phyloP scores from a whole-genome alignment of 805 yeast genomes.

The Myxozyma mucilagina region DNA sequence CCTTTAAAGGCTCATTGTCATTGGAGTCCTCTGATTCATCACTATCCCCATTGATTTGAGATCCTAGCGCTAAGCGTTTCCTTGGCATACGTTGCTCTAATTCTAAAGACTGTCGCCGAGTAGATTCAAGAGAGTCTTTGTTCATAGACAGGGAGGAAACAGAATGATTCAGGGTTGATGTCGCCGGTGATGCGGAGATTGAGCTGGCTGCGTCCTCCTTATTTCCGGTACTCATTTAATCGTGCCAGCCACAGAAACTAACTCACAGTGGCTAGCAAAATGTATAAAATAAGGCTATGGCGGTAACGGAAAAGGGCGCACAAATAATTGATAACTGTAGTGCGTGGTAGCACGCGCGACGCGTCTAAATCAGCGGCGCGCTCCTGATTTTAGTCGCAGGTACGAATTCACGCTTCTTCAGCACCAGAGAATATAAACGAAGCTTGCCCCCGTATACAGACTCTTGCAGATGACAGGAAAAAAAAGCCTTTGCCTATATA shows the following conservation, averaged over 20 bases:
- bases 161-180: conserved; percentile 1
- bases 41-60: background rate
- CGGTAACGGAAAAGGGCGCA: background rate
- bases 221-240: background rate
- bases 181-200: conserved; percentile 2
- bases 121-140: conserved; percentile 11
- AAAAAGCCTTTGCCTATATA: too few species aligned
- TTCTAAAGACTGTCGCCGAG: conserved; percentile 12
- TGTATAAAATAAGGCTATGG: background rate
- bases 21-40: background rate
- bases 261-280: background rate
- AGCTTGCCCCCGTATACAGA: too few species aligned
- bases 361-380: background rate
- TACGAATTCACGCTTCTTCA: background rate
- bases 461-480: too few species aligned
- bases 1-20: background rate
- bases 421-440: too few species aligned
- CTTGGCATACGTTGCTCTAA: conserved; percentile 25
- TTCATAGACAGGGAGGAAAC: background rate
- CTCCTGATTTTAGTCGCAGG: background rate
- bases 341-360: background rate
- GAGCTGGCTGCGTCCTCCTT: background rate
- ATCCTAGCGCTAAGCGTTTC: conserved; percentile 20
- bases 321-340: background rate
- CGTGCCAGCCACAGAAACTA: background rate